These are phyloP conservation scores for Bromus sterilis DNA, from an alignment of 176 grass and related monocot species.

Conservation along the genomic window DNA sequence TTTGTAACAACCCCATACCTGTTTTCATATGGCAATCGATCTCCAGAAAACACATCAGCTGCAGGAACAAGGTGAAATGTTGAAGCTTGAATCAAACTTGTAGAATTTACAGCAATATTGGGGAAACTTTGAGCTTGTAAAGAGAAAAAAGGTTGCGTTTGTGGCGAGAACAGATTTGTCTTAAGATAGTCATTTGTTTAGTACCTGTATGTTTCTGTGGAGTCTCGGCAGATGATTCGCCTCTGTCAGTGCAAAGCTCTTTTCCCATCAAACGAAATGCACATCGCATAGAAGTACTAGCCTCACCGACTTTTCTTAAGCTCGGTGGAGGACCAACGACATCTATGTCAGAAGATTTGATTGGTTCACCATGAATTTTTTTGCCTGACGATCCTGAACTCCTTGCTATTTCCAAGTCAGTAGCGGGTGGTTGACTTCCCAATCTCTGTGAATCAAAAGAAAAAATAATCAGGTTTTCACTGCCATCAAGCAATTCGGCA, in stretches of 20 bases:
- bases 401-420: conserved; percentile 4
- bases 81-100: background rate
- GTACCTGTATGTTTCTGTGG: conserved; percentile 5
- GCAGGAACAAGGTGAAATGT: conserved; percentile 5
- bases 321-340: conserved; percentile 6
- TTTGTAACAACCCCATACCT: background rate
- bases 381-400: background rate
- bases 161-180: conserved; percentile 18
- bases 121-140: conserved; percentile 24
- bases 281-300: conserved; percentile 13
- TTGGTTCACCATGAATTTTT: background rate
- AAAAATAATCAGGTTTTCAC: background rate
- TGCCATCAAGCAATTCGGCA: conserved; percentile 2
- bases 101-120: conserved; percentile 12
- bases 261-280: conserved; percentile 63
- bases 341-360: background rate
- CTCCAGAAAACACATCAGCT: conserved; percentile 15
- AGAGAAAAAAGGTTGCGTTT: conserved; percentile 33
- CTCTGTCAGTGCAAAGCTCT: conserved; percentile 28
- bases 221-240: conserved; percentile 4
- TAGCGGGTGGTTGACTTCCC: background rate
- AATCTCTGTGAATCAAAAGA: conserved; percentile 8
- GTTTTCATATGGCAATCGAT: conserved; percentile 17
- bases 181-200: background rate
- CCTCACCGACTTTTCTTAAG: background rate